A percentile compares a stretch with the other conserved stretches of the same genome.
phyloP scores from a whole-genome alignment of 257 asterid genomes.

The Misopates orontium region DNA sequence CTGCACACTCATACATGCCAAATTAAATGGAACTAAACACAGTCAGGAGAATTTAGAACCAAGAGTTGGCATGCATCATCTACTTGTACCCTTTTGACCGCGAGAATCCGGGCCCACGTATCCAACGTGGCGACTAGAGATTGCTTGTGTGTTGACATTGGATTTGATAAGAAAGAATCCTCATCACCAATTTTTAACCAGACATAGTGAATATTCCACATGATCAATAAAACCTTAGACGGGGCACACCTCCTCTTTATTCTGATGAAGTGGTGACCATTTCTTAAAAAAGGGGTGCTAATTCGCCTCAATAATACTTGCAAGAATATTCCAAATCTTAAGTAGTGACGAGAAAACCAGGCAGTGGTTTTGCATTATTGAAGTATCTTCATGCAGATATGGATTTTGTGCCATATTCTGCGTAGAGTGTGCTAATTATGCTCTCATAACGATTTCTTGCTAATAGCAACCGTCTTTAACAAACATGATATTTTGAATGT shows the following conservation, averaged over 20 bases:
- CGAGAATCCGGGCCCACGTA: not conserved
- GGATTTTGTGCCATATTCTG: not conserved
- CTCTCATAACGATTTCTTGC: not conserved
- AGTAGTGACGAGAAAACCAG: slow-evolving; percentile 34
- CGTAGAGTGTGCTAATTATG: not conserved
- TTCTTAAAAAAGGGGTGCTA: slow-evolving; percentile 32
- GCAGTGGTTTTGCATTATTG: slow-evolving; percentile 30
- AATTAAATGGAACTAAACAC: no score
- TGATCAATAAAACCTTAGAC: slow-evolving; percentile 35
- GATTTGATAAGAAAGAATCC: slow-evolving; percentile 48
- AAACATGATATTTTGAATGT: not conserved
- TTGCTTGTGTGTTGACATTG: slow-evolving; percentile 28
- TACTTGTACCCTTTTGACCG: not conserved
- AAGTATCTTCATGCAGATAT: slow-evolving; percentile 6
- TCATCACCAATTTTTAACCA: slow-evolving; percentile 26
- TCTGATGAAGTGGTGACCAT: slow-evolving; percentile 41
- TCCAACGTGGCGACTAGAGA: slow-evolving; percentile 8
- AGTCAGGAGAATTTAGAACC: no score
- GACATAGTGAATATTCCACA: slow-evolving; percentile 42
- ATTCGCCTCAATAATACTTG: slow-evolving; percentile 44
- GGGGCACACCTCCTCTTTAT: slow-evolving; percentile 36
- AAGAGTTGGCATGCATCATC: no score
- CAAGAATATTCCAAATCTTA: slow-evolving; percentile 44
- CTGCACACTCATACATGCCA: no score
- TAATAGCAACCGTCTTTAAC: not conserved